Conservation (phyloP, 1,284 basidiomycete genomes). For the Cryptococcus wingfieldii region DNA sequence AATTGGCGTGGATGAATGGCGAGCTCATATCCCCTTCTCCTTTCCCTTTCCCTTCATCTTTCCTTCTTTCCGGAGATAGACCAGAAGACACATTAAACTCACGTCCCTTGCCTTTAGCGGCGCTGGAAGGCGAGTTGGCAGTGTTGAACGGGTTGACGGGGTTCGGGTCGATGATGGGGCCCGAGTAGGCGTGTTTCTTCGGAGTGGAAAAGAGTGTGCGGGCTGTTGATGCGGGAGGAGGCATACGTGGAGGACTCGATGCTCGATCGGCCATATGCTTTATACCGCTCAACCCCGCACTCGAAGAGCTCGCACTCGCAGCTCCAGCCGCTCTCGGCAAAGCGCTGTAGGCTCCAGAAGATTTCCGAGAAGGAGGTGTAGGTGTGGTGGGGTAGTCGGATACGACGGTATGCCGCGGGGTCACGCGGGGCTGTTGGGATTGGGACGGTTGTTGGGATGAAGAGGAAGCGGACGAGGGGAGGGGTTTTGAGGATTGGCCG, state of each 20-base stretch:
- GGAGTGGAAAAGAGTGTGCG: constrained; percentile 24
- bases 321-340: neutral
- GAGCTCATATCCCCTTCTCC: constrained; percentile 11
- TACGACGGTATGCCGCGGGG: constrained; percentile 17
- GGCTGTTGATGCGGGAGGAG: constrained; percentile 1
- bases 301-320: neutral
- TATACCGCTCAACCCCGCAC: neutral
- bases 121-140: neutral
- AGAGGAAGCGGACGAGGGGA: constrained; percentile 2
- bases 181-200: constrained; percentile 30
- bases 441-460: constrained; percentile 2
- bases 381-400: constrained; percentile 32
- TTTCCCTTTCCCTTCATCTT: neutral
- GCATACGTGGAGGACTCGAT: neutral
- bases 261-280: constrained; percentile 9
- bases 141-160: constrained; percentile 41
- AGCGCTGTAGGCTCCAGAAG: neutral
- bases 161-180: constrained; percentile 38
- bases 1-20: constrained; percentile 38
- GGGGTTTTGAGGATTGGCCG: constrained; percentile 2
- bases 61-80: neutral
- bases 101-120: neutral
- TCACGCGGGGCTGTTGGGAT: constrained; percentile 6
- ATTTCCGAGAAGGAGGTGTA: constrained; percentile 26
- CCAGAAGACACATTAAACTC: neutral